Conservation (phyloP, 148 eudicot species). For the Amaranthus palmeri region DNA sequence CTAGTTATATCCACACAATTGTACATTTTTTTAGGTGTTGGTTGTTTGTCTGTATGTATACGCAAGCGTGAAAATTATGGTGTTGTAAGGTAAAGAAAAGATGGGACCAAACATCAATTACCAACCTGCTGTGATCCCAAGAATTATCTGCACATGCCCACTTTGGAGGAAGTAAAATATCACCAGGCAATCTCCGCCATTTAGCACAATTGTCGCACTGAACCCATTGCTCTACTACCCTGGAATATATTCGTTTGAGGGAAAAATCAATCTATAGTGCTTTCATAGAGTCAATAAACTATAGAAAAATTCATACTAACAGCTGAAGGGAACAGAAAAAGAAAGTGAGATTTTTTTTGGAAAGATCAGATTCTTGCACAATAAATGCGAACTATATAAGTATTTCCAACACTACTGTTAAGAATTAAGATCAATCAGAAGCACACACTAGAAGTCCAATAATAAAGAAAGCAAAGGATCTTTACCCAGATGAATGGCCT, state of each 20-base stretch:
- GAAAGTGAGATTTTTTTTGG: neutral
- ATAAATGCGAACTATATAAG: neutral
- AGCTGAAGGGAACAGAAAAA: neutral
- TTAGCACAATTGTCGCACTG: conserved; percentile 68
- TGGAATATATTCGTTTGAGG: conserved; percentile 27
- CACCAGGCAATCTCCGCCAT: conserved; percentile 71
- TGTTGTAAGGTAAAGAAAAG: neutral
- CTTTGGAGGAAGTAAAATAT: conserved; percentile 59
- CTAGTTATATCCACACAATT: neutral
- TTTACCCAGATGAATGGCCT: conserved; percentile 65
- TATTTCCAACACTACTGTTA: neutral
- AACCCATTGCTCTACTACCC: conserved; percentile 69
- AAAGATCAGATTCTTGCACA: neutral
- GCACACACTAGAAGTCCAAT: neutral
- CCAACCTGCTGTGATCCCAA: conserved; percentile 65
- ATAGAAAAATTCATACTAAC: no score
- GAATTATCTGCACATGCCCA: conserved; percentile 67
- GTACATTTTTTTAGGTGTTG: neutral
- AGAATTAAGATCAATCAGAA: neutral
- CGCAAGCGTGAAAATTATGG: neutral
- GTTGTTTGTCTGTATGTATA: neutral
- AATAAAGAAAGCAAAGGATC: conserved; percentile 7
- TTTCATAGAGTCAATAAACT: neutral
- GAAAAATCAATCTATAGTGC: conserved; percentile 5
- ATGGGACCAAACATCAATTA: neutral